These are phyloP conservation scores for Pulchroboletus neoregius DNA, from an alignment of 1,284 basidiomycete species.

Conservation along the genomic window DNA sequence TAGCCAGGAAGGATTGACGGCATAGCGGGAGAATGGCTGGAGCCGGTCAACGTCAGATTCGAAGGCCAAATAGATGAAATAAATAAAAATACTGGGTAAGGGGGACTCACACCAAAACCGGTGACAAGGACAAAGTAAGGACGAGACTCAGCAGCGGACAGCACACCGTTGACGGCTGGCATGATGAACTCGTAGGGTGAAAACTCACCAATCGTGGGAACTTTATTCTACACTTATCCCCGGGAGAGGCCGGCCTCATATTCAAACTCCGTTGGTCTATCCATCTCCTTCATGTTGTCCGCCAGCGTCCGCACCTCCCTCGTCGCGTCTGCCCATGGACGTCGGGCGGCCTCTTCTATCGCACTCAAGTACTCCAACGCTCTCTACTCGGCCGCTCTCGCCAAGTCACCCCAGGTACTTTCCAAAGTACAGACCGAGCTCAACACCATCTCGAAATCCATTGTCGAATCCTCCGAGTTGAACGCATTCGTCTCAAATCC, in stretches of 20 bases:
- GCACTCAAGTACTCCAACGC: conserved; percentile 94
- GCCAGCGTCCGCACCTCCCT: conserved; percentile 40
- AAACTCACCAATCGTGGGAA: conserved; percentile 14
- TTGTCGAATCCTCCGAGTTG: conserved; percentile 64
- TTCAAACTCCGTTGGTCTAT: conserved; percentile 3
- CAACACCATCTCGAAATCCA: conserved; percentile 59
- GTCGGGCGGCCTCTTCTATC: conserved; percentile 68
- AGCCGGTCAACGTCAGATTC: conserved; percentile 17
- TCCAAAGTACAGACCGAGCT: conserved; percentile 85
- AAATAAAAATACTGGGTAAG: conserved; percentile 23
- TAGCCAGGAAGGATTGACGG: conserved; percentile 61
- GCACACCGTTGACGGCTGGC: conserved; percentile 23
- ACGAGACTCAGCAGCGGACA: conserved; percentile 13
- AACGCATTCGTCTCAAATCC: conserved; percentile 80
- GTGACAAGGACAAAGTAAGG: conserved; percentile 50
- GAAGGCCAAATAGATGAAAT: conserved; percentile 9
- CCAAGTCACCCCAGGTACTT: conserved; percentile 77
- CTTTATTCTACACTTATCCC: neutral
- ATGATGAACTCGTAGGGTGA: conserved; percentile 13
- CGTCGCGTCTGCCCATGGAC: conserved; percentile 42
- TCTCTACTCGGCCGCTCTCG: conserved; percentile 86
- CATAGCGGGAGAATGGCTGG: conserved; percentile 54
- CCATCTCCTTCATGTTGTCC: conserved; percentile 36
- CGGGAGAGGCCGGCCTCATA: conserved; percentile 15
- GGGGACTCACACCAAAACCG: conserved; percentile 54